These are phyloP conservation scores for Corymbia citriodora DNA, from an alignment of 441 rosid species.

Conservation along the genomic window DNA sequence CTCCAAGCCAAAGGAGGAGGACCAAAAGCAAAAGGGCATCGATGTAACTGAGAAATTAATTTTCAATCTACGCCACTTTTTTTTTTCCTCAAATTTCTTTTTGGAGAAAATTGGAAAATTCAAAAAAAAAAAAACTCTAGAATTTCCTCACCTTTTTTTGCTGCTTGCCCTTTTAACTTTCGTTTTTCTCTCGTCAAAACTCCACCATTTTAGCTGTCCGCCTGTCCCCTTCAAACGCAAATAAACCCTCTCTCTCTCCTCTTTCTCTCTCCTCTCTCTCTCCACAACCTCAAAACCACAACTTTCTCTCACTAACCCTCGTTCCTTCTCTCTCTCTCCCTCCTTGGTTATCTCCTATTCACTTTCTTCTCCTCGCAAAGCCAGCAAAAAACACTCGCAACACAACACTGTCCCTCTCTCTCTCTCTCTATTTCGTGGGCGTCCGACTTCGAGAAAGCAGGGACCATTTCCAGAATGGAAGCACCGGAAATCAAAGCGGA, in stretches of 20 bases:
- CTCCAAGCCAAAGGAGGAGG: neutral
- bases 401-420: neutral
- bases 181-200: conserved; percentile 36
- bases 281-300: conserved; percentile 29
- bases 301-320: conserved; percentile 21
- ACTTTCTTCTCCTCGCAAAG: conserved; percentile 18
- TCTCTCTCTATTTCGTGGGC: neutral
- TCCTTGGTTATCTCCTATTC: conserved; percentile 27
- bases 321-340: conserved; percentile 14
- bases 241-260: conserved; percentile 38
- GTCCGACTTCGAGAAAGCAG: neutral
- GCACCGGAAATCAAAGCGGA: conserved; percentile 26
- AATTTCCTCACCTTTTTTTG: neutral
- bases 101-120: neutral
- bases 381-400: neutral
- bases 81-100: neutral
- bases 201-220: conserved; percentile 70
- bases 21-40: conserved; percentile 24
- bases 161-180: neutral
- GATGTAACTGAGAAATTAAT: conserved; percentile 17
- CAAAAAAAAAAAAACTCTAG: neutral
- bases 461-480: neutral
- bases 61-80: conserved; percentile 17
- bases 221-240: conserved; percentile 75
- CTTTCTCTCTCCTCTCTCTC: conserved; percentile 25